These are phyloP conservation scores for Apophysomyces trapeziformis DNA, from an alignment of 371 early-diverging fungal genomes.

Conservation along the genomic window DNA sequence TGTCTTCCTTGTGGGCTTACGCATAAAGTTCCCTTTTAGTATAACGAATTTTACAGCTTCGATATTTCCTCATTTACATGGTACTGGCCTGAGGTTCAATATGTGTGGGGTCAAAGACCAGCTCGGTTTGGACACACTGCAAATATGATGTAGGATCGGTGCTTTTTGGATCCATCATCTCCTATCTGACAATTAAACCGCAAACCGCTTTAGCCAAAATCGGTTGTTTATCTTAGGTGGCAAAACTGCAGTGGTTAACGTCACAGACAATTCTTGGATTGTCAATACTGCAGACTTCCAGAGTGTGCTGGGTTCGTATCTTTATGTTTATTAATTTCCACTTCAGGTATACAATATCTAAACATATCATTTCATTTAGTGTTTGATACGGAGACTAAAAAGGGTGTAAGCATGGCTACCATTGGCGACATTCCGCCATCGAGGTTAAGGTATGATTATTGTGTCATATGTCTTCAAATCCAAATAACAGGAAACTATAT, in stretches of 20 bases:
- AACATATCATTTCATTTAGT: conserved; percentile 3
- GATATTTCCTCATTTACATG: conserved; percentile 16
- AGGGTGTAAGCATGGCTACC: conserved; percentile 26
- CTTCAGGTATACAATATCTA: too few species aligned
- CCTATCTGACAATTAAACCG: neutral
- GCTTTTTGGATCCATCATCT: neutral
- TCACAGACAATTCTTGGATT: conserved; percentile 8
- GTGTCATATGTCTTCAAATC: neutral
- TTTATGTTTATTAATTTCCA: neutral
- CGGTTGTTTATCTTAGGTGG: conserved; percentile 27
- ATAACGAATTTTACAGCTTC: conserved; percentile 23
- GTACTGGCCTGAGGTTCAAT: conserved; percentile 21
- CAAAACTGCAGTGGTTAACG: conserved; percentile 8
- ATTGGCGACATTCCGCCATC: conserved; percentile 26
- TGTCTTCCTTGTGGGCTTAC: neutral
- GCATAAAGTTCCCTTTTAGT: conserved; percentile 12
- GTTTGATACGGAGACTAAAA: conserved; percentile 22
- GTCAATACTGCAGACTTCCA: conserved; percentile 17
- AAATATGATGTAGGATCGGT: conserved; percentile 17
- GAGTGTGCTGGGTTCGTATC: conserved; percentile 20
- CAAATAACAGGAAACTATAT: neutral
- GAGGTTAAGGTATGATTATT: neutral
- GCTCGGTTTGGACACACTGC: conserved; percentile 23
- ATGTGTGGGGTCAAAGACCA: conserved; percentile 23
- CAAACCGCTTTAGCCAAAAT: conserved; percentile 10